Evolutionary conservation across 257 asterid species (phyloP).

Genomic region (Fraxinus anomala): DNA sequence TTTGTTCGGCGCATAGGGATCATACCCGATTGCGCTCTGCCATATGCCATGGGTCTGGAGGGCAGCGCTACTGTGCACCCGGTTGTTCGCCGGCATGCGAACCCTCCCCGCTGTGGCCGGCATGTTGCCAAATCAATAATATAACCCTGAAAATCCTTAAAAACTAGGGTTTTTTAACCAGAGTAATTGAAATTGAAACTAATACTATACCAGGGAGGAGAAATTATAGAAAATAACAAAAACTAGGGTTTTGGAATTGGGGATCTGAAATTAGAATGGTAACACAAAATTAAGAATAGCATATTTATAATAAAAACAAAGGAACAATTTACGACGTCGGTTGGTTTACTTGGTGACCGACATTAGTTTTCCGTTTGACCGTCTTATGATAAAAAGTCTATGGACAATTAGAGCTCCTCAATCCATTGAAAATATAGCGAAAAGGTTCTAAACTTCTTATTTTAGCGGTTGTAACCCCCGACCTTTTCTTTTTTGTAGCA

Average conservation of each 20-base stretch:
- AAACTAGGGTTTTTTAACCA: background rate
- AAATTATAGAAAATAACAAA: background rate
- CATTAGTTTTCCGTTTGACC: too few species aligned
- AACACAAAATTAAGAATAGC: background rate
- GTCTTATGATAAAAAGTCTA: too few species aligned
- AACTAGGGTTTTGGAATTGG: background rate
- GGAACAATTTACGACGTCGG: too few species aligned
- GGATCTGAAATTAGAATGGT: background rate
- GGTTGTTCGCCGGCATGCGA: constrained; percentile 99
- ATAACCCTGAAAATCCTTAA: background rate
- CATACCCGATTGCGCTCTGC: constrained; percentile 99
- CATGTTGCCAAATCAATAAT: constrained; percentile 44
- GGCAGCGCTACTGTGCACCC: constrained; percentile 99
- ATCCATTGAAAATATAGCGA: too few species aligned
- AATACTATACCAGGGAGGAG: background rate
- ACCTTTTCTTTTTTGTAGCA: too few species aligned
- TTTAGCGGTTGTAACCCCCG: too few species aligned
- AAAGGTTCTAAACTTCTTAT: too few species aligned
- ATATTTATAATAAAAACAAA: too few species aligned
- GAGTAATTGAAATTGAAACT: background rate
- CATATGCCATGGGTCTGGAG: constrained; percentile 98
- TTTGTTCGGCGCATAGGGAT: constrained; percentile 88
- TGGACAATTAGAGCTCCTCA: too few species aligned
- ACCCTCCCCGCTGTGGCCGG: constrained; percentile 99
- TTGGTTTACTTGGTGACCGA: too few species aligned